Percentiles rank a stretch among this genome's conserved stretches.
These are phyloP conservation scores for Phytophthora citrophthora DNA, from an alignment of 352 stramenopile genomes.

Conservation along the genomic window DNA sequence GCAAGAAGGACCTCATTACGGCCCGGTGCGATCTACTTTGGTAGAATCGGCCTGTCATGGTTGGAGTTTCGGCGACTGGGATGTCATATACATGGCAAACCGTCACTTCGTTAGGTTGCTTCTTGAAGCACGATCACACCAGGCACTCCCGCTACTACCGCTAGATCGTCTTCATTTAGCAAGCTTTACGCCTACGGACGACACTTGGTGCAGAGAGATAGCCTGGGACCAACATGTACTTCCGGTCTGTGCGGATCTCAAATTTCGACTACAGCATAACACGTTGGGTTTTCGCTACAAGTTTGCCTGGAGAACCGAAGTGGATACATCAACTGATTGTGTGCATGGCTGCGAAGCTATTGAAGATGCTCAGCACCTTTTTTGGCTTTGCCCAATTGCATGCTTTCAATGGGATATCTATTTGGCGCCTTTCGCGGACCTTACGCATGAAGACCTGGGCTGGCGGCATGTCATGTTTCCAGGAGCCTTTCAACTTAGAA, in stretches of 20 bases:
- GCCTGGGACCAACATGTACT: constrained; percentile 8
- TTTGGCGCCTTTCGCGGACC: constrained; percentile 1
- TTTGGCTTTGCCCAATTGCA: constrained; percentile 9
- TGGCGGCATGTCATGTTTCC: constrained; percentile 10
- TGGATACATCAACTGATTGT: not conserved
- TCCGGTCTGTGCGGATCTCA: constrained; percentile 15
- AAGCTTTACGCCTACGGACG: not conserved
- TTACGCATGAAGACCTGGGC: not conserved
- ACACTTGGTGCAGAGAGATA: constrained; percentile 1
- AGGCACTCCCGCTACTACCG: not conserved
- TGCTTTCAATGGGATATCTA: constrained; percentile 1
- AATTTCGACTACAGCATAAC: constrained; percentile 25
- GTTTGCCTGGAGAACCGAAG: constrained; percentile 6
- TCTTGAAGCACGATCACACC: not conserved
- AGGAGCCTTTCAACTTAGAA: not conserved
- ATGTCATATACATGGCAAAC: constrained; percentile 4
- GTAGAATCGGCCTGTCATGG: constrained; percentile 8
- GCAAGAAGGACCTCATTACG: not conserved
- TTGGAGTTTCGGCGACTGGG: not conserved
- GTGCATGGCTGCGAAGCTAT: constrained; percentile 1
- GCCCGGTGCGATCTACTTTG: not conserved
- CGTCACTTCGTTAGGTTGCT: constrained; percentile 5
- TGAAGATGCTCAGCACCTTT: constrained; percentile 11
- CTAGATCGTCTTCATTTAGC: not conserved
- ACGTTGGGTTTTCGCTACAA: constrained; percentile 21